Base-by-base conservation (phyloP, 2,329 filamentous ascomycete genomes). In the Zymoseptoria pseudotritici region DNA sequence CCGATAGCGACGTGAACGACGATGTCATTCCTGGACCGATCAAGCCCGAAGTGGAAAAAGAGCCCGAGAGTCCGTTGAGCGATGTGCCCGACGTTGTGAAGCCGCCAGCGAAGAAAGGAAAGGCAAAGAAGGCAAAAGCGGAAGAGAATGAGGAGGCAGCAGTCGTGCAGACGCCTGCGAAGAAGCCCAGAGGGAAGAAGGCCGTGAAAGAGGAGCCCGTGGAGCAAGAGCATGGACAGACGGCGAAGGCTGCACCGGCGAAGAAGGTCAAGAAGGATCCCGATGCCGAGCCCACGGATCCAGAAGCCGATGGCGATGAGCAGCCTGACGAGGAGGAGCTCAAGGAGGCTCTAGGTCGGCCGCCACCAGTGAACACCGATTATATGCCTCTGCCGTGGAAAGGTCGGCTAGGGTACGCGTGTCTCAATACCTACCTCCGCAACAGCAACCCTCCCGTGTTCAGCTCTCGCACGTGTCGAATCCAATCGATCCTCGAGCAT, bases 371-470 rank as follows among this genome's bases (percentile, higher is more conserved):
- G 17, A 89, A 97, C 69, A 96, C 91, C 70, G 83, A 84, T 64
- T 90, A 87, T 69, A 79, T 97, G 20, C 93, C 93, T 22, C 74
- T 97, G 21, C 93, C 92, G 0, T 97, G 92, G 92, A 91, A 87
- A 75, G 93, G 93, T 0, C 83, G 92, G 26, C 73, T 97, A 62
- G 92, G 92, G 60, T 97, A 96, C 81, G 91, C 93, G 10, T 97
- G 92, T 70, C 78, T 97, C 17, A 96, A 96, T 71, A 97, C 93
- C 0, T 97, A 97, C 72, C 80, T 97, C 1, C 87, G 93, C 52
- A 82, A 83, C 56, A 86, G 89, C 1, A 93, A 86, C 63, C 90
- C 91, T 7, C 86, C 93, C 0, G 86, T 97, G 1, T 97, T 97
- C 74, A 89, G 87, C 65, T 97, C 93, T 0, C 84, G 93, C 58